Percentiles rank a stretch among this genome's conserved stretches.
Evolutionary conservation across 2,329 filamentous ascomycete species (phyloP).

Genomic region (Clonostachys byssicola): DNA sequence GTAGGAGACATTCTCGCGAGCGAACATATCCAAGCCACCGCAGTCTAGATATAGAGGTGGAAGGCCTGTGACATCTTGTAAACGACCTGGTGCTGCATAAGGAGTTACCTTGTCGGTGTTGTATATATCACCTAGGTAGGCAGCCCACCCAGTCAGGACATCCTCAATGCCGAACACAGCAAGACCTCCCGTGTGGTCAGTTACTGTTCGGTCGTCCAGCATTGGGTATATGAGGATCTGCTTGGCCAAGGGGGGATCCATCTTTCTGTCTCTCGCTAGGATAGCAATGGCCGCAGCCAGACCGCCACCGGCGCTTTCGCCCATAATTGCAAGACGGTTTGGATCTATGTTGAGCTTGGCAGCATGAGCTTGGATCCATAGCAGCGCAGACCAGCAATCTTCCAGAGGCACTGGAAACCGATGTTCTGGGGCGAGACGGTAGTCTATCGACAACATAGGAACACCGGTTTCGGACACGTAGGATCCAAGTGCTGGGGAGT

Average conservation of each 20-base stretch:
- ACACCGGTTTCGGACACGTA: constrained; percentile 8
- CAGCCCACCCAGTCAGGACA: constrained; percentile 13
- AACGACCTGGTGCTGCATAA: constrained; percentile 15
- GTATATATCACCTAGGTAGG: not conserved
- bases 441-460: constrained; percentile 14
- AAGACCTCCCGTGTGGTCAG: constrained; percentile 4
- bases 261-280: constrained; percentile 24
- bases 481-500: constrained; percentile 8
- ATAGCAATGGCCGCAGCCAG: constrained; percentile 30
- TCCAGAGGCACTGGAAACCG: constrained; percentile 11
- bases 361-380: constrained; percentile 29
- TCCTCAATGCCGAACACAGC: constrained; percentile 7
- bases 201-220: constrained; percentile 18
- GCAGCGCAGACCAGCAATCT: constrained; percentile 18
- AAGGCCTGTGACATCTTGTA: constrained; percentile 15
- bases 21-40: constrained; percentile 30
- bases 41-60: constrained; percentile 31
- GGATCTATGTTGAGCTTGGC: constrained; percentile 31
- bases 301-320: constrained; percentile 35
- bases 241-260: constrained; percentile 19
- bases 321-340: constrained; percentile 29
- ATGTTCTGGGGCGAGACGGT: constrained; percentile 16
- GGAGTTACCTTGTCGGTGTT: constrained; percentile 3
- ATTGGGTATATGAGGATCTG: constrained; percentile 26
- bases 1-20: constrained; percentile 23